Evolutionary conservation across 352 stramenopile species (phyloP), one percentile per base, ranked within the genome.

Genomic region (Globisporangium canariense): DNA sequence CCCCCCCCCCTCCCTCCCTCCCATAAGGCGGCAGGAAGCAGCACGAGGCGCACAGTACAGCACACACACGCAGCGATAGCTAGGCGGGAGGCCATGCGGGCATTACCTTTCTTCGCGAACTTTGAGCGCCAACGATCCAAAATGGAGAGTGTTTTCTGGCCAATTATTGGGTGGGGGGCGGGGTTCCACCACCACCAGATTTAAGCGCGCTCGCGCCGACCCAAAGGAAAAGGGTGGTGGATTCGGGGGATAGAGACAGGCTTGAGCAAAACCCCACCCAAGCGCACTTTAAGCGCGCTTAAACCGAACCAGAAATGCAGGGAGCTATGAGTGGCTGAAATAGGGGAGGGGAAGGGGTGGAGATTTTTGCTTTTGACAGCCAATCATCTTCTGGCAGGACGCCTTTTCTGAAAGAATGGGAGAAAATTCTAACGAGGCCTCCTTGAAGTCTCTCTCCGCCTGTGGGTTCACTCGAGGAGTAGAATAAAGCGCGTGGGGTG

Each of bases 41-140:
- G 36, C 38, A 34, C 36, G 11, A 1, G 36, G 18, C 28, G 9
- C 34, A 18, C 54, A 47, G 32, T 8, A 36, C 32, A 36, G 32
- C n/a, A 41, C 58, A 62, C 16, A 51, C 4, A 34, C 13, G 32
- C 25, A 54, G n/a, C 5, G 1, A 16, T 6, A 46, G 1, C 9
- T 6, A 46, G 13, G 43, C 43, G 34, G 41, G 16, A 38, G 43
- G 22, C 16, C 58, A 41, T 43, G 25, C 36, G 40, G 47, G 56
- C 49, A 60, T 49, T 54, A 66, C 55, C 55, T 72, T 69, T 72
- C 62, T 69, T 69, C 57, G 62, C 59, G 64, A 70, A 65, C 57
- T 67, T 56, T 61, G 60, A 60, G 67, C 67, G 62, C 67, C 67
- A 77, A 72, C 70, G 70, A 77, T 75, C 70, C 70, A 74, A 77